Base-by-base conservation (phyloP, 208 protist species). In the Trypanosoma brucei region DNA sequence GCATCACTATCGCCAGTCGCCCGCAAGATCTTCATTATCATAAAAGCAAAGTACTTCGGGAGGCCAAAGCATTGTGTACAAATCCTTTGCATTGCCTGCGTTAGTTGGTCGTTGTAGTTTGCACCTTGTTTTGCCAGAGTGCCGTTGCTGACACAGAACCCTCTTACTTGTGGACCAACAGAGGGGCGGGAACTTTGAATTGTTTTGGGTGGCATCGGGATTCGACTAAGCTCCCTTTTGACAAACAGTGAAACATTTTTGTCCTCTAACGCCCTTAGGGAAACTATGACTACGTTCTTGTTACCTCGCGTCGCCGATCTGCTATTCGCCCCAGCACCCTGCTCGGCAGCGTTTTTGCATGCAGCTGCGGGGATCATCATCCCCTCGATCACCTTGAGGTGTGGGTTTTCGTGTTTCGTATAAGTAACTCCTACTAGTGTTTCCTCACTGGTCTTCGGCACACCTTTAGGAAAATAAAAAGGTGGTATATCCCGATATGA, bases 401-500 rank as follows among this genome's bases (percentile, higher is more conserved):
- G 81, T 44, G 86, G 84, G 61, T 93, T 92, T 46, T 87, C 79
- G 48, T 81, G 72, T 46, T 74, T 83, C 34, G 53, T 73, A 22
- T 64, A 72, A 3, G 78, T 42, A 31, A 80, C 76, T 2, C 76
- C 83, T 60, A 67, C 76, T 50, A 94, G 69, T 30, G 79, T 45
- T 45, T 74, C 67, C 58, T 81, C 84, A 36, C 53, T 22, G 34
- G 60, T 68, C 40, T 61, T 75, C 13, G 75, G 77, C 30, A 62
- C 34, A 0, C 91, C 91, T 5, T 82, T 53, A 0, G 88, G 83
- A 54, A 85, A 93, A 74, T 93, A 96, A 65, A 96, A 96, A 30
- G 76, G 85, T 2, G 91, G 91, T 48, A 96, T 94, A 33, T 87
- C 78, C 3, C 84, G 73, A 62, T 83, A 83, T 52, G 76, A 77